Evolutionary conservation across 139 green algal genomes (phyloP), one percentile per base, ranked within the genome.

Genomic region (Chlorella vulgaris): DNA sequence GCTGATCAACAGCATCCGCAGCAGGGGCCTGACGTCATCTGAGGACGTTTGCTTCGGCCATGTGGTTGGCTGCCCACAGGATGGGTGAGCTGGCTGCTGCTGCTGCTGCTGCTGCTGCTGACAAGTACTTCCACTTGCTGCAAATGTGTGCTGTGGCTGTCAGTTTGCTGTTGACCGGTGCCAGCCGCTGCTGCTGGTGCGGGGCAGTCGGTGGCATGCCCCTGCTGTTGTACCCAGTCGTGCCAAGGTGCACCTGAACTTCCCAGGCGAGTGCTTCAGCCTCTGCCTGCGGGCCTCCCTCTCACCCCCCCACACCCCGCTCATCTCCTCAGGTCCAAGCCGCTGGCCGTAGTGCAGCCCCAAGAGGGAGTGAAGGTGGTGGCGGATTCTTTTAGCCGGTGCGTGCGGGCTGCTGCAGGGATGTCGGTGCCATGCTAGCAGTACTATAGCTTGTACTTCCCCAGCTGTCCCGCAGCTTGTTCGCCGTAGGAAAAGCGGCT

Each of bases 331-430:
- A 21, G 53, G 29, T 66, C n/a, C 33, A 86, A 87, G 15, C 91
- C 94, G 26, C 89, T 98, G 43, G 85, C 93, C 28, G 92, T 98
- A 15, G 92, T 96, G 66, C 93, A 97, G 85, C 94, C 94, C 21
- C 92, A 96, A 70, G 93, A 98, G 84, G 94, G 94, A 36, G 69
- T 69, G 60, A 96, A 94, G 85, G 78, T 90, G n/a, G 91, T 95
- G 26, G 86, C 88, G 2, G 90, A 94, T 77, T 85, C 84, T 21
- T 90, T 69, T 47, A 82, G 61, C 39, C 78, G 78, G 78, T 78
- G 78, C 7, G 79, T 8, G 13, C 40, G 36, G 2, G 63, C 22
- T 2, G 4, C 2, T 10, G 13, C 39, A 28, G 3, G 38, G 15
- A 68, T 19, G 24, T 10, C n/a, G 60, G 19, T n/a, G n/a, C n/a